Percentiles rank a stretch among this genome's conserved stretches.
phyloP scores from a whole-genome alignment of 2,329 filamentous ascomycete species.

The Biscogniauxia mediterranea region DNA sequence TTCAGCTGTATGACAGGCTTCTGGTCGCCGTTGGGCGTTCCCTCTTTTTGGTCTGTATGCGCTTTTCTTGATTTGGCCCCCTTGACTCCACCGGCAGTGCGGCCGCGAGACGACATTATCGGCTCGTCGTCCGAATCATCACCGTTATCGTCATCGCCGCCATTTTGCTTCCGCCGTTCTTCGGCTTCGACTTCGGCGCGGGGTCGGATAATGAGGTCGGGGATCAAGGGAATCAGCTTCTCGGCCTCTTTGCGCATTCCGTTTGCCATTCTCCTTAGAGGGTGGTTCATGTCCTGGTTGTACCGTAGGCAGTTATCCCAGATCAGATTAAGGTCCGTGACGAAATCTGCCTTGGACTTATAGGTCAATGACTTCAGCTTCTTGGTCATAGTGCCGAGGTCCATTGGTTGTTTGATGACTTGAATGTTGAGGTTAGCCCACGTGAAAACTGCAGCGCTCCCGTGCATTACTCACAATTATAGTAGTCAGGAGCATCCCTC shows the following conservation, averaged over 20 bases:
- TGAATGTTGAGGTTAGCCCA: constrained; percentile 33
- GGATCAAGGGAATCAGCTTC: constrained; percentile 91
- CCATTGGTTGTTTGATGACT: constrained; percentile 98
- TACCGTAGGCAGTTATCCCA: constrained; percentile 98
- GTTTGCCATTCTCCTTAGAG: constrained; percentile 86
- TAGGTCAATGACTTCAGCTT: constrained; percentile 81
- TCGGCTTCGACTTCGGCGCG: constrained; percentile 93
- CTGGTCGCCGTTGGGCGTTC: constrained; percentile 71
- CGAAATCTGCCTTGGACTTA: constrained; percentile 92
- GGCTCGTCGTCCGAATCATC: constrained; percentile 97
- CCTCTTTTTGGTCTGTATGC: constrained; percentile 70
- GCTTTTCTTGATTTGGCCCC: constrained; percentile 77
- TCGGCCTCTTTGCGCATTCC: constrained; percentile 98
- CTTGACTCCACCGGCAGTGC: constrained; percentile 79
- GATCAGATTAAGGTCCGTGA: constrained; percentile 88
- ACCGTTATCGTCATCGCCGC: constrained; percentile 75
- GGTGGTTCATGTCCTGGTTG: constrained; percentile 85
- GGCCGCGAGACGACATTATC: constrained; percentile 94
- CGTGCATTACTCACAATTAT: constrained; percentile 64
- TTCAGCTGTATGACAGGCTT: constrained; percentile 71
- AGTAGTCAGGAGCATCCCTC: constrained; percentile 93
- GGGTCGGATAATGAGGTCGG: constrained; percentile 85
- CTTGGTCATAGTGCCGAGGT: constrained; percentile 96
- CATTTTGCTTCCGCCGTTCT: constrained; percentile 79
- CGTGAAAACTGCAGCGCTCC: constrained; percentile 6